phyloP scores from a whole-genome alignment of 148 eudicot genomes.

The Simmondsia chinensis region DNA sequence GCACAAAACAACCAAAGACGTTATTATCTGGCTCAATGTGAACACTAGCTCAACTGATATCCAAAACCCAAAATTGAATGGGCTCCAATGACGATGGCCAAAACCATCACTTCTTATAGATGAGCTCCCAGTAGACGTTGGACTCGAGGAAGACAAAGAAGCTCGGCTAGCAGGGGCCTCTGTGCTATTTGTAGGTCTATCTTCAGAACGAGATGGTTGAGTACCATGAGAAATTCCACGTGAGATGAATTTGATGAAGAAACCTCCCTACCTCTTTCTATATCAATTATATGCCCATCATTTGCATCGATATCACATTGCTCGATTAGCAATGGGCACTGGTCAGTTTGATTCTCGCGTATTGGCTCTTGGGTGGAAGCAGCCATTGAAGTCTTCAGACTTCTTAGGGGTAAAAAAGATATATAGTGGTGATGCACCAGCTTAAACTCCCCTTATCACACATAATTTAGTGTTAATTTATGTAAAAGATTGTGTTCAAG shows the following conservation, averaged over 20 bases:
- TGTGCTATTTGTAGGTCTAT: constrained; percentile 22
- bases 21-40: constrained; percentile 51
- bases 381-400: constrained; percentile 23
- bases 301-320: constrained; percentile 24
- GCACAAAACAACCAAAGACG: constrained; percentile 49
- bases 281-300: constrained; percentile 43
- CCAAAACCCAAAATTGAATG: constrained; percentile 60
- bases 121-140: constrained; percentile 29
- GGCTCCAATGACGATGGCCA: constrained; percentile 65
- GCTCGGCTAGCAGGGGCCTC: constrained; percentile 23
- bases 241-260: constrained; percentile 35
- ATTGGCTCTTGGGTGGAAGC: constrained; percentile 34
- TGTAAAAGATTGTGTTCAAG: no score
- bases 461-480: neutral
- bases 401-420: neutral
- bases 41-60: constrained; percentile 48
- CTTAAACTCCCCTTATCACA: neutral
- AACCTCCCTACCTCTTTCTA: constrained; percentile 41
- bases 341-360: constrained; percentile 39
- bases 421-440: neutral
- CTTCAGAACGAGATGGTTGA: constrained; percentile 16
- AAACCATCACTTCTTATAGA: constrained; percentile 45
- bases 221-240: constrained; percentile 17
- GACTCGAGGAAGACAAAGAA: constrained; percentile 21
- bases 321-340: constrained; percentile 59